These are phyloP conservation scores for Coniferiporia weirii DNA, from an alignment of 1,284 basidiomycete species.

Conservation along the genomic window DNA sequence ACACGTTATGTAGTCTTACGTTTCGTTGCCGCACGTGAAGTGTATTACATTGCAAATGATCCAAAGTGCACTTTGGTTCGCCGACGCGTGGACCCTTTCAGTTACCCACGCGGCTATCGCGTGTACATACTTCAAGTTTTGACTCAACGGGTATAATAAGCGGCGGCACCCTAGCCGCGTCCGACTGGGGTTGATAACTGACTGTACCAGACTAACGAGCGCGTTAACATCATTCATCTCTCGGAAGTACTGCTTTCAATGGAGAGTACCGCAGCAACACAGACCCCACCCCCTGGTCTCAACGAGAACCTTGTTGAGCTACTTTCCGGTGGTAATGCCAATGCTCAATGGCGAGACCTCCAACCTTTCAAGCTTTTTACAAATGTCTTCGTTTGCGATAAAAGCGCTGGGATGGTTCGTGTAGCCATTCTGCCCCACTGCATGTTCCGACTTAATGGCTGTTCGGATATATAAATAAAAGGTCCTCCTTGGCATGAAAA, in stretches of 20 bases:
- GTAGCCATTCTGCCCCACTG: not conserved
- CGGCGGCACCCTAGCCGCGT: too few species aligned
- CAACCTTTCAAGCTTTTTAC: constrained; percentile 14
- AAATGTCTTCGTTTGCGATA: constrained; percentile 17
- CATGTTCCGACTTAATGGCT: not conserved
- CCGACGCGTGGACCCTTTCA: too few species aligned
- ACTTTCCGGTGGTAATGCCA: constrained; percentile 7
- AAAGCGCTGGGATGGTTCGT: constrained; percentile 12
- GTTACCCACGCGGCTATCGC: too few species aligned
- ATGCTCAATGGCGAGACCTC: constrained; percentile 6
- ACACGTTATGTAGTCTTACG: too few species aligned
- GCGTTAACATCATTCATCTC: not conserved
- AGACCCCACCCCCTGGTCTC: constrained; percentile 6
- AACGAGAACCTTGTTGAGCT: constrained; percentile 2
- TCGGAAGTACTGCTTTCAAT: not conserved
- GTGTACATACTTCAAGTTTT: too few species aligned
- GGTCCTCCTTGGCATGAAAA: constrained; percentile 44
- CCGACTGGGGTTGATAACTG: too few species aligned
- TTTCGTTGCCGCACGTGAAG: too few species aligned
- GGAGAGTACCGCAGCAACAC: not conserved
- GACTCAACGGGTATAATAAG: too few species aligned
- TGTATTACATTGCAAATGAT: too few species aligned
- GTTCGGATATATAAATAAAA: constrained; percentile 18
- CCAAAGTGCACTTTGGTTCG: too few species aligned
- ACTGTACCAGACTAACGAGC: too few species aligned